Percentiles rank a stretch among this genome's conserved stretches.
These are phyloP conservation scores for Coemansia asiatica DNA, from an alignment of 192 early-diverging fungal genomes.

Conservation along the genomic window DNA sequence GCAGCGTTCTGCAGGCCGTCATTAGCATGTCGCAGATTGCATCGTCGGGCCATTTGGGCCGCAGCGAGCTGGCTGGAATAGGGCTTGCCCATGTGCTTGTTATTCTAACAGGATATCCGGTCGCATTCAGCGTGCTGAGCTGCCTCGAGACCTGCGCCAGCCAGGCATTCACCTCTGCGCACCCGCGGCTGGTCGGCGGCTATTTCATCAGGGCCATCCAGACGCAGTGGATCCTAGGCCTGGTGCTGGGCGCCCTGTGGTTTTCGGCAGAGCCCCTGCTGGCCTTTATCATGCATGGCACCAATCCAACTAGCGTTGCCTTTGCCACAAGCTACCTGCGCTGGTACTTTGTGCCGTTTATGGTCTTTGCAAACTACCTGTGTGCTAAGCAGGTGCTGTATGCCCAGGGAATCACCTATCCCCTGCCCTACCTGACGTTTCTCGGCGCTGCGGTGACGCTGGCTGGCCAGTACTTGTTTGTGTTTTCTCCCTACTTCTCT, in stretches of 20 bases:
- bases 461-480: conserved; percentile 38
- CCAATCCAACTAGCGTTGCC: conserved; percentile 13
- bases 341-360: conserved; percentile 51
- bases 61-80: conserved; percentile 66
- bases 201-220: conserved; percentile 47
- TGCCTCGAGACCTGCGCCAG: conserved; percentile 77
- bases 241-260: conserved; percentile 45
- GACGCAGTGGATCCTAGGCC: conserved; percentile 38
- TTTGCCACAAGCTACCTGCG: conserved; percentile 37
- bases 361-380: conserved; percentile 32
- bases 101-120: conserved; percentile 68
- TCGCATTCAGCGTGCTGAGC: conserved; percentile 69
- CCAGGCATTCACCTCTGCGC: conserved; percentile 62
- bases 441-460: conserved; percentile 33
- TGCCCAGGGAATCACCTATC: conserved; percentile 51
- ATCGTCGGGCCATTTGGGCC: conserved; percentile 65
- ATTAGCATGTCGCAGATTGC: conserved; percentile 67
- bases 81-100: conserved; percentile 75
- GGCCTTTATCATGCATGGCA: conserved; percentile 16
- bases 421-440: conserved; percentile 44
- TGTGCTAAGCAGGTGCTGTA: conserved; percentile 43
- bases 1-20: conserved; percentile 63
- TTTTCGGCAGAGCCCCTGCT: conserved; percentile 24
- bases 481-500: conserved; percentile 45
- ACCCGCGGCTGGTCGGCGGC: conserved; percentile 46